Percentiles rank a stretch among this genome's conserved stretches.
Evolutionary conservation across 805 yeast species (phyloP).

Genomic region (Myxozyma mucilagina): DNA sequence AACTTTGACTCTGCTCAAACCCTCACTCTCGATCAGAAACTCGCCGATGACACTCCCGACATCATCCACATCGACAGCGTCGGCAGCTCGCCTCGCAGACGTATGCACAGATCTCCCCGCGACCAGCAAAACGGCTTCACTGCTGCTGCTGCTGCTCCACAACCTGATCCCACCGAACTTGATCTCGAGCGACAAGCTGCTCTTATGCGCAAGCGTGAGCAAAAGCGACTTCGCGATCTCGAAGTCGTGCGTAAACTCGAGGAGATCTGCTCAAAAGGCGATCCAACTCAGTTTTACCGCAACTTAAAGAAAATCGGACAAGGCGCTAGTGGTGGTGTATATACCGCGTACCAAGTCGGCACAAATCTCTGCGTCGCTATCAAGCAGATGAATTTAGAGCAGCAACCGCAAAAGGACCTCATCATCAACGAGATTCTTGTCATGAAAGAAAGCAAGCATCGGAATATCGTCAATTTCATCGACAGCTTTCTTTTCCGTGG

Average conservation of each 20-base stretch:
- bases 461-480: constrained; percentile 89
- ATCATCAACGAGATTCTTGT: constrained; percentile 94
- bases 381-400: constrained; percentile 92
- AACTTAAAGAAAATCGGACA: constrained; percentile 83
- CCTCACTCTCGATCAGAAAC: no score
- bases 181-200: constrained; percentile 18
- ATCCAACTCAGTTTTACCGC: constrained; percentile 69
- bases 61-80: constrained; percentile 2
- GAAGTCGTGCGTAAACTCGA: constrained; percentile 80
- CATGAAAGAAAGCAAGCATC: constrained; percentile 88
- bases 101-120: neutral
- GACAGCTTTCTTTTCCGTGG: constrained; percentile 75
- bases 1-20: neutral
- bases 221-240: constrained; percentile 68
- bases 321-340: constrained; percentile 98
- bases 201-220: constrained; percentile 66
- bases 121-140: constrained; percentile 13
- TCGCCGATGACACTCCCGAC: neutral
- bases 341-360: constrained; percentile 68
- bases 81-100: no score
- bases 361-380: constrained; percentile 69
- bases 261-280: constrained; percentile 76
- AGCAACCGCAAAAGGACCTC: constrained; percentile 93
- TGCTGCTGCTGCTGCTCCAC: neutral
- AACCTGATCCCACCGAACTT: neutral